A percentile compares a stretch with the other conserved stretches of the same genome.
phyloP scores from a whole-genome alignment of 495 filamentous ascomycete genomes.

The Beverwykella pulmonaria region DNA sequence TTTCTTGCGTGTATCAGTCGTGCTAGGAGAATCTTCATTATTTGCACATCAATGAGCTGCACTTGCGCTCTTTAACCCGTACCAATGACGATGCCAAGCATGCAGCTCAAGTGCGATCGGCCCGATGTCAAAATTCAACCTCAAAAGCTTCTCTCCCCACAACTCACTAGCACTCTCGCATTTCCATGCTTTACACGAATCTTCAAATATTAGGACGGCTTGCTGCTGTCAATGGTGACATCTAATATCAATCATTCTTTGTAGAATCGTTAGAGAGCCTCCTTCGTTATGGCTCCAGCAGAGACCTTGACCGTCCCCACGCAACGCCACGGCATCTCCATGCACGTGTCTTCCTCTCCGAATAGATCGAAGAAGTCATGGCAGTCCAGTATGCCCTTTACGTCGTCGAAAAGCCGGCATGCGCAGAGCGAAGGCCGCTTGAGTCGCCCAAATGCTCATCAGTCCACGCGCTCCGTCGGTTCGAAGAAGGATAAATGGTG shows the following conservation, averaged over 20 bases:
- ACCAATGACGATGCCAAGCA: neutral
- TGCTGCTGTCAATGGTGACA: neutral
- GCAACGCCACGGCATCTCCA: slow-evolving; percentile 31
- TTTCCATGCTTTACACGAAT: neutral
- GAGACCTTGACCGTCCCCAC: slow-evolving; percentile 36
- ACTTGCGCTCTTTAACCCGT: neutral
- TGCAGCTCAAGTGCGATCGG: neutral
- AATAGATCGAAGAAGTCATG: slow-evolving; percentile 36
- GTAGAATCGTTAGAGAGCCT: neutral
- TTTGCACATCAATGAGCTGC: no score
- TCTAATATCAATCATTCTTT: neutral
- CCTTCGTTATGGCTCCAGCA: slow-evolving; percentile 24
- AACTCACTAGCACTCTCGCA: neutral
- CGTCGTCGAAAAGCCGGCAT: slow-evolving; percentile 7
- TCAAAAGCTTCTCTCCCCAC: neutral
- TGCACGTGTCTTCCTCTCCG: slow-evolving; percentile 19
- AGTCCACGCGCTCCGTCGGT: slow-evolving; percentile 3
- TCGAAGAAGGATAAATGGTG: slow-evolving; percentile 32
- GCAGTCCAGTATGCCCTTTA: slow-evolving; percentile 23
- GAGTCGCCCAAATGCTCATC: slow-evolving; percentile 13
- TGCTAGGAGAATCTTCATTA: no score
- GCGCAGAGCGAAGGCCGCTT: slow-evolving; percentile 10
- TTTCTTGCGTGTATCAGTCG: no score
- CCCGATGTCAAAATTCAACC: neutral
- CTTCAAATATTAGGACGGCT: neutral